A percentile compares a stretch with the other conserved stretches of the same genome.
phyloP scores from a whole-genome alignment of 2,329 filamentous ascomycete genomes.

The Malbranchea cinnamomea region DNA sequence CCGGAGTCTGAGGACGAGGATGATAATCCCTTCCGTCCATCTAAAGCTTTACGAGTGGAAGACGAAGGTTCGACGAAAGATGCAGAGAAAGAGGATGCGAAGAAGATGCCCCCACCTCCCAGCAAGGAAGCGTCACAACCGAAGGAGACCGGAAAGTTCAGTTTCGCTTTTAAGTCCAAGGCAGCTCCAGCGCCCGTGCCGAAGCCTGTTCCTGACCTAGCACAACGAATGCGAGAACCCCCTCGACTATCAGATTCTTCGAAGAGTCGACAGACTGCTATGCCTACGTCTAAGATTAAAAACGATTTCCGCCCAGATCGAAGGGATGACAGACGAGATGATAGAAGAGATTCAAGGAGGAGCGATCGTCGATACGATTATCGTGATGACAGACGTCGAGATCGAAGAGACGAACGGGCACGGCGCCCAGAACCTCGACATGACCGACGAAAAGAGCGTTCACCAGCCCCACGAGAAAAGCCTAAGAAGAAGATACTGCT shows the following conservation, averaged over 20 bases:
- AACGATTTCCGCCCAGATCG: constrained; percentile 28
- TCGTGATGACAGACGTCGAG: constrained; percentile 23
- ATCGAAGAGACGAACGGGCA: constrained; percentile 10
- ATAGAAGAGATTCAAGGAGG: constrained; percentile 22
- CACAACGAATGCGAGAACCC: constrained; percentile 32
- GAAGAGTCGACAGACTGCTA: constrained; percentile 25
- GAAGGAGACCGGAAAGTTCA: constrained; percentile 56
- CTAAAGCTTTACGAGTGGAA: constrained; percentile 51
- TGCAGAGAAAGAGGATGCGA: constrained; percentile 21
- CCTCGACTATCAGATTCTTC: constrained; percentile 19
- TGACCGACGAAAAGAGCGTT: constrained; percentile 35
- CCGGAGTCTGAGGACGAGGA: too few species aligned
- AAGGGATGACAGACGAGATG: constrained; percentile 26
- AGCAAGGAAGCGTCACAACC: constrained; percentile 40
- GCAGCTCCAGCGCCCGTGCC: constrained; percentile 41
- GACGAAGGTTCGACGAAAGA: constrained; percentile 41
- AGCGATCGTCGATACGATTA: constrained; percentile 28
- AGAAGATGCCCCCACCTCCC: constrained; percentile 40
- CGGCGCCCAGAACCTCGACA: constrained; percentile 7
- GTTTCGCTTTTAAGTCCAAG: constrained; percentile 83
- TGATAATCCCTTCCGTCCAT: constrained; percentile 47
- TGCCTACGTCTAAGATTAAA: constrained; percentile 22
- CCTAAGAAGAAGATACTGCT: constrained; percentile 51
- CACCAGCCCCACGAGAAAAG: constrained; percentile 29
- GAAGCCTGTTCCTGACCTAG: constrained; percentile 36